A percentile compares a stretch with the other conserved stretches of the same genome.
Conservation (phyloP, 495 filamentous ascomycete genomes). For the Hypoxylon perforatum region DNA sequence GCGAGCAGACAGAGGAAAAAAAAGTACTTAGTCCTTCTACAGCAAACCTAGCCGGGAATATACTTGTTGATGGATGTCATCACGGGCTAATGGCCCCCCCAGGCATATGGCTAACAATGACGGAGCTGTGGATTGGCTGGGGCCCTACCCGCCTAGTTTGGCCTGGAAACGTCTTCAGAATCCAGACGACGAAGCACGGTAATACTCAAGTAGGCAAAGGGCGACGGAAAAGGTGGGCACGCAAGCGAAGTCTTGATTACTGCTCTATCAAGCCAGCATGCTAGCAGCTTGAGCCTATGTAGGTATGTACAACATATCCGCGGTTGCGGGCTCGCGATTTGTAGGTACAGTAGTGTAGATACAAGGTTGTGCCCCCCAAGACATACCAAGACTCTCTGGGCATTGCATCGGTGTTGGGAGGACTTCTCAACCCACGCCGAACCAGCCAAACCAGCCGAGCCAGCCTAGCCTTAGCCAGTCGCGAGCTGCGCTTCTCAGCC, state of each 20-base stretch:
- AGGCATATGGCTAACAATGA: constrained; percentile 42
- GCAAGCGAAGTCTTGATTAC: constrained; percentile 40
- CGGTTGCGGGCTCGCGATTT: constrained; percentile 33
- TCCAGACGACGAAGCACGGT: constrained; percentile 41
- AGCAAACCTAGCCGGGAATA: constrained; percentile 47
- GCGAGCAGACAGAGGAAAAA: constrained; percentile 11
- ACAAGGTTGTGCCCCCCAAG: constrained; percentile 16
- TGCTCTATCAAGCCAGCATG: constrained; percentile 3
- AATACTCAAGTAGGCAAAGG: constrained; percentile 47
- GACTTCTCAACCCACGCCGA: constrained; percentile 38
- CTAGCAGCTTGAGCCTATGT: constrained; percentile 25
- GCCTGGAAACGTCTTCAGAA: constrained; percentile 32
- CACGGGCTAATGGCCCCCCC: constrained; percentile 43
- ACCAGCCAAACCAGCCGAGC: constrained; percentile 2
- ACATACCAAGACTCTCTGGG: constrained; percentile 44
- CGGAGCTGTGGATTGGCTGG: constrained; percentile 43
- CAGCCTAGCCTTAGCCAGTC: constrained; percentile 6
- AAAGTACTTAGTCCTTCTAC: constrained; percentile 43
- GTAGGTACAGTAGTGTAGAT: constrained; percentile 1
- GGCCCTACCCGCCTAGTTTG: constrained; percentile 41
- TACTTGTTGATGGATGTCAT: constrained; percentile 45
- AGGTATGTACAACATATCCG: constrained; percentile 37
- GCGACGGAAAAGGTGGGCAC: constrained; percentile 47
- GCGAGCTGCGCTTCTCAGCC: constrained; percentile 33
- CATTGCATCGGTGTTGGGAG: constrained; percentile 44